These are phyloP conservation scores for Russula compacta DNA, from an alignment of 768 basidiomycete species.

Conservation along the genomic window DNA sequence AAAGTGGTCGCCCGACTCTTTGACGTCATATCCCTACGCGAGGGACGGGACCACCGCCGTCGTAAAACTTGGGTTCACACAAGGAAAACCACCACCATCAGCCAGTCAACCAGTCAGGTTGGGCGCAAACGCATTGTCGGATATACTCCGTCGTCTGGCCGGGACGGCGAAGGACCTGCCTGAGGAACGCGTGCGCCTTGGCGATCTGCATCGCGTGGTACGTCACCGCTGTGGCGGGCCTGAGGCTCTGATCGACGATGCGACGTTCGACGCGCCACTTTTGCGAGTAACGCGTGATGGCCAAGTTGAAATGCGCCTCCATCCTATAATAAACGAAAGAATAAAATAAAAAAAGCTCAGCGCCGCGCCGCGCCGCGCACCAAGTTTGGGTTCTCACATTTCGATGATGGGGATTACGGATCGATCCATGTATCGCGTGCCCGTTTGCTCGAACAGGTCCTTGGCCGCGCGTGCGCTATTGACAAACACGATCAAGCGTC, in stretches of 20 bases:
- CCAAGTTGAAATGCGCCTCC: slow-evolving; percentile 8
- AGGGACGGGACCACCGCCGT: slow-evolving; percentile 8
- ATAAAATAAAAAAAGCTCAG: neutral
- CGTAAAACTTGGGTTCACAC: neutral
- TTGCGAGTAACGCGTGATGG: slow-evolving; percentile 1
- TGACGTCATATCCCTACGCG: slow-evolving; percentile 9
- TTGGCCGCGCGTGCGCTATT: slow-evolving; percentile 3
- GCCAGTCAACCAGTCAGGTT: neutral
- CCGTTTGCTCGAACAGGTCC: slow-evolving; percentile 5
- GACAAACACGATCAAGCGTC: slow-evolving; percentile 8
- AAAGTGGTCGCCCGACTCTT: slow-evolving; percentile 2
- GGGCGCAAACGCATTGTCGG: neutral
- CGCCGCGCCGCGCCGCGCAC: neutral
- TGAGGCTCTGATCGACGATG: slow-evolving; percentile 7
- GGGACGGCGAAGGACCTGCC: slow-evolving; percentile 1
- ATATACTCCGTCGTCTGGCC: slow-evolving; percentile 2
- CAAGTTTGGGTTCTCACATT: neutral
- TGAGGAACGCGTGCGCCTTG: slow-evolving; percentile 6
- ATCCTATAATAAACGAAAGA: neutral
- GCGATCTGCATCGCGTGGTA: slow-evolving; percentile 1
- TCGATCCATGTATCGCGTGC: slow-evolving; percentile 1
- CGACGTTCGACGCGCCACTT: slow-evolving; percentile 6
- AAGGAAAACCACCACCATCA: no score
- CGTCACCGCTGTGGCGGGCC: neutral
- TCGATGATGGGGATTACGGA: slow-evolving; percentile 5